Evolutionary conservation across 2,329 filamentous ascomycete species (phyloP), one percentile per base, ranked within the genome.

Genomic region (Pyrenophora tritici-repentis): DNA sequence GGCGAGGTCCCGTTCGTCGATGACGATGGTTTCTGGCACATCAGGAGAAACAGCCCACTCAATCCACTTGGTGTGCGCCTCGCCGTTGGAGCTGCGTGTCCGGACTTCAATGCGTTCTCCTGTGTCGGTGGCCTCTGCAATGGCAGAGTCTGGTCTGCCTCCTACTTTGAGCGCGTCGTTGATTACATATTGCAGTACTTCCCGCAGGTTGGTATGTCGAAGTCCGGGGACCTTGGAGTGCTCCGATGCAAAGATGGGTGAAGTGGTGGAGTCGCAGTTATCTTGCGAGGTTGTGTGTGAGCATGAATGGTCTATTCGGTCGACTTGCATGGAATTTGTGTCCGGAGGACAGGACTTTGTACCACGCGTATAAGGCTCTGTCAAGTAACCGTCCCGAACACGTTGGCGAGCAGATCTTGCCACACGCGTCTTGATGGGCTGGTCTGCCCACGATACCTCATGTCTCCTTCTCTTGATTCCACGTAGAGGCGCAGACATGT

Each of bases 1-100:
- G 37, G 81, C 80, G 31, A 87, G 71, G 53, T 87, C 84, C 59
- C 83, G 80, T 65, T 87, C 84, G 62, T 87, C 84, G 37, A 85
- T 78, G 40, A 83, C 75, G 49, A 84, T 80, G 1, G 77, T 80
- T 14, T 77, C 76, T 3, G 82, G 82, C 8, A 84, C 79, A 46
- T 74, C 73, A 14, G 77, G 63, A 44, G 79, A 75, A 24, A 83
- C 78, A 20, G 67, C 73, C 78, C 79, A 81, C 48, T 81, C 76
- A 51, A 81, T 79, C 50, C 68, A 72, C 60, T 80, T 80, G 12
- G 71, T 75, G 40, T 72, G 76, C 14, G 71, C 70, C 43, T 73
- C 74, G 3, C 77, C 79, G 50, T 73, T 76, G 1, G 75, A 75
- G 42, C 71, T 74, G 47, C 74, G 69, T 29, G 73, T 76, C 20